Evolutionary conservation across 2,329 filamentous ascomycete genomes (phyloP), one percentile per base, ranked within the genome.

Genomic region (Nannizziopsis barbatae): DNA sequence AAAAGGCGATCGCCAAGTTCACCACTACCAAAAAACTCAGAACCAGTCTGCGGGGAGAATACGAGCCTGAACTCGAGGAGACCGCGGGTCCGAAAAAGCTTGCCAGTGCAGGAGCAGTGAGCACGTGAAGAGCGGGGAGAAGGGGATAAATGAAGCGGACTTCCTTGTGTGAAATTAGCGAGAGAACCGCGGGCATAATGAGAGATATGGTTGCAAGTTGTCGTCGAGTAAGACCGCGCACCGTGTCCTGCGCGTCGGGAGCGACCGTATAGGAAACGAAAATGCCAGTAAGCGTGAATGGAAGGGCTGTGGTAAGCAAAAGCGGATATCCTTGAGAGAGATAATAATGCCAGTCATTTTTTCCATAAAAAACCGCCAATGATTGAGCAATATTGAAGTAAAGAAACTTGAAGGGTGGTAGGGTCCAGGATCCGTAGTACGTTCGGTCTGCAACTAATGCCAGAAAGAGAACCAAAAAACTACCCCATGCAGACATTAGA

Each of bases 101-200:
- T 2, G 77, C 71, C 12, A 86, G 67, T 2, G 80, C 74, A 0
- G 79, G 76, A 0, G 87, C 86, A 1, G 85, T 79, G 35, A 96
- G 71, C 53, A 95, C 71, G 62, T 92, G 86, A 5, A 98, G 75
- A n/a, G 82, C 75, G 1, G 92, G 90, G 1, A 96, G 75, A 14
- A 98, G 75, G 1, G 92, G 90, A 60, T 94, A 95, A 56, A 96
- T 85, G 71, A 98, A 98, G 59, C 92, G 86, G 57, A 95, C 86
- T 73, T 98, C 92, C 65, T 98, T 98, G 70, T 98, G 92, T 1
- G 87, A 81, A 56, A 96, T 85, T 41, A 85, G 61, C 1, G 86
- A 94, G 31, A 96, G 75, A 1, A 72, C 65, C 1, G 69, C 62
- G 8, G 84, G 68, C 50, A 82, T 84, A 27, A 78, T 65, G 47